Percentiles rank a stretch among this genome's conserved stretches.
phyloP scores from a whole-genome alignment of 1,284 basidiomycete species.

The Tylopilus sp. region DNA sequence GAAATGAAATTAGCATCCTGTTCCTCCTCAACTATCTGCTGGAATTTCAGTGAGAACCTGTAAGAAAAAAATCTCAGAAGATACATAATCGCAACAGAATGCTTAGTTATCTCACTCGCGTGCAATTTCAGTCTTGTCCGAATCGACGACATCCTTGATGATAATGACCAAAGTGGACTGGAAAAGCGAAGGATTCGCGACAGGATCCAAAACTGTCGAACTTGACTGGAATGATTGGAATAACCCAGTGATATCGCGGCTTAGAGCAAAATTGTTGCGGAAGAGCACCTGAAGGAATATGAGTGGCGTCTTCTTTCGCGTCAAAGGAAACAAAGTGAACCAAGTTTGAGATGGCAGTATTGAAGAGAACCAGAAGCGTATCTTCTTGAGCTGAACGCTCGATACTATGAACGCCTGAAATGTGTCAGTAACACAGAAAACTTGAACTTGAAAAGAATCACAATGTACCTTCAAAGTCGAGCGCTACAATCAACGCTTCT shows the following conservation, averaged over 20 bases:
- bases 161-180: slow-evolving; percentile 69
- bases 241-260: slow-evolving; percentile 66
- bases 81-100: background rate
- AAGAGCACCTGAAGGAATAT: slow-evolving; percentile 62
- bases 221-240: slow-evolving; percentile 76
- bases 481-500: slow-evolving; percentile 63
- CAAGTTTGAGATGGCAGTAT: slow-evolving; percentile 71
- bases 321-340: slow-evolving; percentile 42
- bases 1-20: slow-evolving; percentile 72
- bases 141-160: slow-evolving; percentile 73
- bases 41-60: slow-evolving; percentile 65
- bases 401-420: slow-evolving; percentile 66
- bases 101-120: slow-evolving; percentile 54
- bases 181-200: slow-evolving; percentile 67
- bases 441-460: too few species aligned
- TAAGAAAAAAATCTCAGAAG: background rate
- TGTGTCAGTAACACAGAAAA: background rate
- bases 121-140: slow-evolving; percentile 65
- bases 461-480: slow-evolving; percentile 69
- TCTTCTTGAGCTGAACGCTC: slow-evolving; percentile 73
- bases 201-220: slow-evolving; percentile 66
- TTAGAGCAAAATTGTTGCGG: slow-evolving; percentile 72
- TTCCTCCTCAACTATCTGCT: slow-evolving; percentile 66
- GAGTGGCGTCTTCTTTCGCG: background rate
- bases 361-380: slow-evolving; percentile 70